Evolutionary conservation across 179 eudicot species (phyloP), one percentile per base, ranked within the genome.

Genomic region (Monotropa hypopitys): DNA sequence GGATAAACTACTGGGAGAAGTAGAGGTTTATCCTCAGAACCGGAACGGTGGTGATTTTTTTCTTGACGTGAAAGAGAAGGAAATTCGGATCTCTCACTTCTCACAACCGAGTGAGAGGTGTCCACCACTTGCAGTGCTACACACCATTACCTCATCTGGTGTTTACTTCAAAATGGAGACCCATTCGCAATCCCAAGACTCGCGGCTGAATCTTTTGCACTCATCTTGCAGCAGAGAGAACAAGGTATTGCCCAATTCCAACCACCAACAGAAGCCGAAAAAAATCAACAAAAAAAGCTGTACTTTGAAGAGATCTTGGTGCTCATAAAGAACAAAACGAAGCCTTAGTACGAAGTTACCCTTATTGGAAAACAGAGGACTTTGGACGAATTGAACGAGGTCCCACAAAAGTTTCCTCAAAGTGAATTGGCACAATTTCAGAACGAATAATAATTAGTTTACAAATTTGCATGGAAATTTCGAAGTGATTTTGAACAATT

Each of bases 91-190:
- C 46, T 86, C 85, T 46, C 88, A 88, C 62, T 88, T 75, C 28
- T 90, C 98, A 7, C 84, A 82, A 66, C 81, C 87, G 7, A 94
- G 99, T 76, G 99, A 96, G 83, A 88, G 99, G 78, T 96, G 99
- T 76, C 87, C 96, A 50, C 99, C 99, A 42, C 88, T 96, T 35
- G 97, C 99, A 6, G 98, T 96, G 78, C 89, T 96, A 33, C 92
- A 90, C 79, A 93, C 91, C 6, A 83, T 91, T 23, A 78, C 85
- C 38, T 68, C 85, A 3, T 47, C 87, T 72, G 96, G 93, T 33
- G 45, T 87, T 83, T 84, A 88, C 90, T 86, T 93, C 89, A 94
- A 90, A 89, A 77, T 96, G 90, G 98, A 96, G 83, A 84, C 80
- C 76, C 82, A 84, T 46, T 79, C 80, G 75, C 84, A 78, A 71